Percentiles rank a stretch among this genome's conserved stretches.
These are phyloP conservation scores for Paraleonurus japonicus DNA, from an alignment of 257 asterid genomes.

Conservation along the genomic window DNA sequence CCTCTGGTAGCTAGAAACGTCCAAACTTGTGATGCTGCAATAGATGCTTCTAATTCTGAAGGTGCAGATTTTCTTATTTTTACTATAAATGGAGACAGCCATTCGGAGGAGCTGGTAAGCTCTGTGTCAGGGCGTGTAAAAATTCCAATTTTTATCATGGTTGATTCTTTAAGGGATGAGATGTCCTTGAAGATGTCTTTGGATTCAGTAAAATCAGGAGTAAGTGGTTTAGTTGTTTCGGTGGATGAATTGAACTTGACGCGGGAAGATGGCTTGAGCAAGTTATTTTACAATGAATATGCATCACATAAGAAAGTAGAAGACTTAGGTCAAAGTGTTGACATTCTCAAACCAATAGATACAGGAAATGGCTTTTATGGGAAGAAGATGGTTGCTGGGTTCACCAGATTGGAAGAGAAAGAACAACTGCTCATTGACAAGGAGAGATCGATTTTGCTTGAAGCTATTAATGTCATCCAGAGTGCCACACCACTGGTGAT, in stretches of 20 bases:
- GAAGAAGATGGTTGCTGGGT: slow-evolving; percentile 52
- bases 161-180: slow-evolving; percentile 46
- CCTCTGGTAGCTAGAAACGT: slow-evolving; percentile 89
- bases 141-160: slow-evolving; percentile 67
- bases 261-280: slow-evolving; percentile 43
- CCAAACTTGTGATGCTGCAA: slow-evolving; percentile 64
- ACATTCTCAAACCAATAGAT: slow-evolving; percentile 29
- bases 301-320: slow-evolving; percentile 35
- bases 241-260: slow-evolving; percentile 52
- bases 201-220: slow-evolving; percentile 58
- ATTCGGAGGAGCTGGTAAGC: slow-evolving; percentile 48
- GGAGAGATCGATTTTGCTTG: slow-evolving; percentile 64
- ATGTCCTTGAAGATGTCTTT: slow-evolving; percentile 34
- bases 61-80: slow-evolving; percentile 93
- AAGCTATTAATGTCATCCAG: slow-evolving; percentile 61
- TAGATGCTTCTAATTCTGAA: slow-evolving; percentile 77
- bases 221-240: slow-evolving; percentile 78
- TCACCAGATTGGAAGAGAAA: slow-evolving; percentile 58
- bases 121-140: slow-evolving; percentile 54
- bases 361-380: slow-evolving; percentile 60
- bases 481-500: slow-evolving; percentile 96
- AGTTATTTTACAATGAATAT: slow-evolving; percentile 37
- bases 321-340: slow-evolving; percentile 33
- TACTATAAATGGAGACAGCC: slow-evolving; percentile 31
- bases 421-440: slow-evolving; percentile 57